These are phyloP conservation scores for Populus tremula DNA, from an alignment of 345 rosid genomes.

Conservation along the genomic window DNA sequence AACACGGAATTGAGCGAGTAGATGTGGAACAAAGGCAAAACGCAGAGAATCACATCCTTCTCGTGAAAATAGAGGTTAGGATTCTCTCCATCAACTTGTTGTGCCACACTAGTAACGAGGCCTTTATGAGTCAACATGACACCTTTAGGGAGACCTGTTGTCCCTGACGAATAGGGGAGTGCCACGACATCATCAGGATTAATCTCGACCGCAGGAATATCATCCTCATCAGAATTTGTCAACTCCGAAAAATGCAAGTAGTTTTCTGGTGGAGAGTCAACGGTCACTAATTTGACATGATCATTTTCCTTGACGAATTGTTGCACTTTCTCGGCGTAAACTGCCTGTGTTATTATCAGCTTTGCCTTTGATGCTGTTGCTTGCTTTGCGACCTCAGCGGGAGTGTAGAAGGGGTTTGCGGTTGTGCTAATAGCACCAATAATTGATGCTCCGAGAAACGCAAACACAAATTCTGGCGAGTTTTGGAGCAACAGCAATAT, in stretches of 20 bases:
- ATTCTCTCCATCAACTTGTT: constrained; percentile 93
- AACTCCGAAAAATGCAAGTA: constrained; percentile 68
- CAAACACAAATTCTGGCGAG: constrained; percentile 62
- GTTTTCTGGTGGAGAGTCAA: constrained; percentile 40
- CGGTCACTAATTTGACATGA: constrained; percentile 31
- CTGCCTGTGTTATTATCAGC: constrained; percentile 59
- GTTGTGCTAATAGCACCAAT: constrained; percentile 65
- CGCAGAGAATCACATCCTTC: constrained; percentile 71
- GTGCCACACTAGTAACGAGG: constrained; percentile 73
- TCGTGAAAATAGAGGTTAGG: constrained; percentile 70
- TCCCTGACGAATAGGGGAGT: constrained; percentile 89
- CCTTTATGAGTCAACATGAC: constrained; percentile 90
- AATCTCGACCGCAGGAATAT: constrained; percentile 37
- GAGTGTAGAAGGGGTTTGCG: constrained; percentile 80
- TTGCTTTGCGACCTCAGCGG: constrained; percentile 71
- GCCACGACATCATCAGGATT: constrained; percentile 72
- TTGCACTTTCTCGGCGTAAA: constrained; percentile 51
- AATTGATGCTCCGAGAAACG: constrained; percentile 74
- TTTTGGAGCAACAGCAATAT: constrained; percentile 76
- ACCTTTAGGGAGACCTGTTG: constrained; percentile 92
- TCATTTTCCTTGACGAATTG: constrained; percentile 29
- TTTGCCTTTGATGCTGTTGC: constrained; percentile 52
- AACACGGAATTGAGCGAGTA: constrained; percentile 66
- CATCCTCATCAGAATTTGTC: constrained; percentile 40
- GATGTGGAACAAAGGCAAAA: constrained; percentile 78